Evolutionary conservation across 2,329 filamentous ascomycete species (phyloP), one percentile per base, ranked within the genome.

Genomic region (Plectosphaerella sp.): DNA sequence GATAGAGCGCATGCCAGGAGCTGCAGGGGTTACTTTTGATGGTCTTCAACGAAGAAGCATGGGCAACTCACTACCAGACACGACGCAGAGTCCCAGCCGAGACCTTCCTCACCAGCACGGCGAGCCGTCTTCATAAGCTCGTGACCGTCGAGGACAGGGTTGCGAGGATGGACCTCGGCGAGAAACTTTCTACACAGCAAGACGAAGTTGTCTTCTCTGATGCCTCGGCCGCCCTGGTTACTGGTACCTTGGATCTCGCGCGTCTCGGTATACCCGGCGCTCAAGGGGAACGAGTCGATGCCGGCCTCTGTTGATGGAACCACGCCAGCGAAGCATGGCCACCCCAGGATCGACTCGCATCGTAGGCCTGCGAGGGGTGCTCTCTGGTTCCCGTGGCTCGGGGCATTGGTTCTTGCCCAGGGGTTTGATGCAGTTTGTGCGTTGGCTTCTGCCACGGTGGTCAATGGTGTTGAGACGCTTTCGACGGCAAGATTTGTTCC

Each of bases 71-170:
- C 60, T 15, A 62, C 53, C 3, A 62, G 28, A 33, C 56, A 63
- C 4, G 58, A 63, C 5, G 50, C 22, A 3, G 55, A 53, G 35
- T 62, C 56, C 59, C 56, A 60, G 36, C 37, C 46, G 12, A 57
- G 28, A 1, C 60, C 62, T 22, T 62, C 11, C 8, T 59, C 56
- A 1, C 43, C 22, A 1, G 37, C 37, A 3, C 41, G 2, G 1
- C 41, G 49, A 1, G 62, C 58, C 33, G 59, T 50, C 5, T 24
- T 45, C 14, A 58, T 16, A n/a, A 63, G 56, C 9, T 60, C 58
- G 5, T 50, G 42, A 1, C 49, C 57, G 4, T 62, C 59, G n/a
- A 63, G 42, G 5, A 61, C 56, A 4, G 56, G 60, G 37, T 62
- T 64, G 22, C 61, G 53, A n/a, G 55, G 55, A 33, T 62, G 55